phyloP scores from a whole-genome alignment of 208 protist genomes.

The Acanthamoeba polyphaga region DNA sequence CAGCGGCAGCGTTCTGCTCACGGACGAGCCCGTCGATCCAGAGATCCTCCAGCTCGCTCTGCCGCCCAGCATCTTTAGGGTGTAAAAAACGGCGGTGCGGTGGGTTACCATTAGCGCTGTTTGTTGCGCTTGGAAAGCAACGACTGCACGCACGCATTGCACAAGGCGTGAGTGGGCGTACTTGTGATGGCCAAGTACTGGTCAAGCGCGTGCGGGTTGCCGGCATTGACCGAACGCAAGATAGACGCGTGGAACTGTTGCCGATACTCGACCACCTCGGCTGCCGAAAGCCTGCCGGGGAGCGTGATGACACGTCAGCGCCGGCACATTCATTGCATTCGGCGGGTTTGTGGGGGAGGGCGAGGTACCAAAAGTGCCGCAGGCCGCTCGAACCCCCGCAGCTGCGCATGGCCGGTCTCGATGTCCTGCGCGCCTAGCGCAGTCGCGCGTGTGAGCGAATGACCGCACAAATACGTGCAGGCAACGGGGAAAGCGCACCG shows the following conservation, averaged over 20 bases:
- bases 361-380: not conserved
- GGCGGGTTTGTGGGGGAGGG: not conserved
- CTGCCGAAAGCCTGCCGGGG: not conserved
- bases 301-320: not conserved
- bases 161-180: no score
- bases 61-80: not conserved
- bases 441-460: not conserved
- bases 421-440: constrained; percentile 33
- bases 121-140: no score
- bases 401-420: not conserved
- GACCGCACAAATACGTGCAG: not conserved
- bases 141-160: no score
- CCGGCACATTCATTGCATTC: not conserved
- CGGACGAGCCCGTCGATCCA: not conserved
- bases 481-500: not conserved
- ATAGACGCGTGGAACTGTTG: not conserved
- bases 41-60: constrained; percentile 3
- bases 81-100: no score
- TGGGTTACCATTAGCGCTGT: no score
- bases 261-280: constrained; percentile 17
- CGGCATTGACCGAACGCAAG: not conserved
- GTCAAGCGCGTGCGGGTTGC: not conserved
- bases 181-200: not conserved
- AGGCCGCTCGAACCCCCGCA: constrained; percentile 1
- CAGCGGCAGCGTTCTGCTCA: not conserved